Conservation (phyloP, 1,284 basidiomycete species). For the Sanghuangporus weigelae region DNA sequence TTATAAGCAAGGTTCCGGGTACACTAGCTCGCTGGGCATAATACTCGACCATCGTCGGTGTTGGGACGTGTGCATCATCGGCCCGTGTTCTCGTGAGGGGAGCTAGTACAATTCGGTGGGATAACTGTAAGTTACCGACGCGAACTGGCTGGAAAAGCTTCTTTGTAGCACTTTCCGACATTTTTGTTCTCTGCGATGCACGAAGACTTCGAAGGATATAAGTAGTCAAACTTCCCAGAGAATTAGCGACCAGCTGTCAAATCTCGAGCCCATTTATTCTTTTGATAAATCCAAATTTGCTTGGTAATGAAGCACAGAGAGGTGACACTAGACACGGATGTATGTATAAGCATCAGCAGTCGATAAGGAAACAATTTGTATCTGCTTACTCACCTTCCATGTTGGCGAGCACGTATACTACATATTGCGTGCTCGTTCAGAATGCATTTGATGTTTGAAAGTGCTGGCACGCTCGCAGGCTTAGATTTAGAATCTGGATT, state of each 20-base stretch:
- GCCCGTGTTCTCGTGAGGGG: constrained; percentile 31
- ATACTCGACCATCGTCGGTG: constrained; percentile 35
- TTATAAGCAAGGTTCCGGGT: constrained; percentile 44
- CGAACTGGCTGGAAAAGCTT: constrained; percentile 28
- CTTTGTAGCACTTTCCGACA: constrained; percentile 27
- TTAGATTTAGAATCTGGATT: too few relatives aligned
- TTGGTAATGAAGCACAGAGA: neutral
- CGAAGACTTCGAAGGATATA: neutral
- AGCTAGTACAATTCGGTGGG: constrained; percentile 28
- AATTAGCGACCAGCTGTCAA: too few relatives aligned
- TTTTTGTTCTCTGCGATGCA: constrained; percentile 28
- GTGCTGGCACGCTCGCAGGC: too few relatives aligned
- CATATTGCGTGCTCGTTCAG: too few relatives aligned
- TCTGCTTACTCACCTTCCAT: too few relatives aligned
- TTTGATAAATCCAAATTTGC: neutral
- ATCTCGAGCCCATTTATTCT: neutral
- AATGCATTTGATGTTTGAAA: too few relatives aligned
- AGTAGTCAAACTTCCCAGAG: too few relatives aligned
- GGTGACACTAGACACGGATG: neutral
- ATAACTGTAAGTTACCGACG: constrained; percentile 27
- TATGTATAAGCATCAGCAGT: neutral
- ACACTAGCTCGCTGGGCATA: constrained; percentile 41
- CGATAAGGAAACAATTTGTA: neutral
- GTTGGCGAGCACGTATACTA: too few relatives aligned
- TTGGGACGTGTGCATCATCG: constrained; percentile 20